phyloP scores from a whole-genome alignment of 768 basidiomycete species.

The Gymnopilus junonius region DNA sequence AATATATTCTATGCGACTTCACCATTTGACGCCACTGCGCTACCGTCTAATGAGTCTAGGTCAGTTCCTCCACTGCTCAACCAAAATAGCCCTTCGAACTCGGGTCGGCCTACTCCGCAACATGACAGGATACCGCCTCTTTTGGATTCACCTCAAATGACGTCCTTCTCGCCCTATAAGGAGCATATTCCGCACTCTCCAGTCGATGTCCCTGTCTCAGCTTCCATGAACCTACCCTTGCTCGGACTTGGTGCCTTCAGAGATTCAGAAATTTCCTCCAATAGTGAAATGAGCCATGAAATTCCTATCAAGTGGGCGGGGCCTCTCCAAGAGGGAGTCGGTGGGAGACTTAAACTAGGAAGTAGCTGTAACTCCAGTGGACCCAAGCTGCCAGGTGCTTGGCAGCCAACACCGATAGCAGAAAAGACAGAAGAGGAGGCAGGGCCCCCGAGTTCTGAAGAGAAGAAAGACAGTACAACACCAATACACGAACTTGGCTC shows the following conservation, averaged over 20 bases:
- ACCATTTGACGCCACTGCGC: constrained; percentile 23
- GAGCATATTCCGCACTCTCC: background rate
- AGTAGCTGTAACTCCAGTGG: constrained; percentile 23
- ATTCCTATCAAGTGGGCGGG: constrained; percentile 71
- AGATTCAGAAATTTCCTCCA: constrained; percentile 65
- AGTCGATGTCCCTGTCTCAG: constrained; percentile 6
- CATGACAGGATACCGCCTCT: constrained; percentile 46
- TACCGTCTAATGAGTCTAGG: background rate
- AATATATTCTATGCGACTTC: constrained; percentile 39
- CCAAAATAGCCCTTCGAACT: constrained; percentile 22
- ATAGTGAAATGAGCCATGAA: constrained; percentile 48
- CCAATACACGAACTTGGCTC: constrained; percentile 55
- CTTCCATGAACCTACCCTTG: constrained; percentile 38
- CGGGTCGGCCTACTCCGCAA: constrained; percentile 29
- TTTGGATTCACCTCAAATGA: constrained; percentile 27
- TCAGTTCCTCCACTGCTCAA: constrained; percentile 24
- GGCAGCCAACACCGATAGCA: constrained; percentile 58
- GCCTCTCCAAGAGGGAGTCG: constrained; percentile 23
- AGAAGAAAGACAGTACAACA: constrained; percentile 28
- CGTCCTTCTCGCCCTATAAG: constrained; percentile 15
- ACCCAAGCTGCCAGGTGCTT: constrained; percentile 55
- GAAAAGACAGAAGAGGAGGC: constrained; percentile 41
- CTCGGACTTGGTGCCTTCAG: constrained; percentile 65
- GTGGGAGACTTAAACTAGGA: constrained; percentile 16
- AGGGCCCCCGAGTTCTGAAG: constrained; percentile 10